Evolutionary conservation across 139 green algal genomes (phyloP), one percentile per base, ranked within the genome.

Genomic region (Pseudopediastrum boryanum): DNA sequence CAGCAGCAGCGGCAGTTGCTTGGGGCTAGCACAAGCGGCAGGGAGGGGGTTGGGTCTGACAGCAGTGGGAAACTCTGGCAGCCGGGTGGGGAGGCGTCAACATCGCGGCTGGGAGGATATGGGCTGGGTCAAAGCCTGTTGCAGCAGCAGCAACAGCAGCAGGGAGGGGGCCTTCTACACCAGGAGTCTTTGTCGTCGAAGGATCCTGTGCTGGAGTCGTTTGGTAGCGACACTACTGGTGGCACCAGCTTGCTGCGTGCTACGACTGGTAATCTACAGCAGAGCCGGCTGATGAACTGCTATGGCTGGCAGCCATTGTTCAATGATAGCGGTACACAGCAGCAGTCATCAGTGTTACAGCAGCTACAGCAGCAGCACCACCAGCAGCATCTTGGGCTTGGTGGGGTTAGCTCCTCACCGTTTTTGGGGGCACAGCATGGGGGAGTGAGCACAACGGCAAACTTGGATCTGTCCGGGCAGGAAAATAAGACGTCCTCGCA

Each of bases 281-380:
- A 38, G 21, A 78, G 70, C 51, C 41, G 70, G 21, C 51, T 78
- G 52, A 68, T 78, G n/a, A 25, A 35, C 36, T 78, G 51, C 12
- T 76, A 76, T 62, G 68, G 48, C 13, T 67, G 27, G 41, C 51
- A 68, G 70, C 70, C 51, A 38, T 52, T 43, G 19, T 42, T 78
- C 38, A 68, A 56, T 78, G 70, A n/a, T 19, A 27, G 25, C 0
- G n/a, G 33, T 52, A 25, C 36, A 7, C 21, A 50, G 46, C 68
- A 76, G 68, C 27, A 64, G n/a, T n/a, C n/a, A n/a, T n/a, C n/a
- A n/a, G n/a, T n/a, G n/a, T n/a, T n/a, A n/a, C n/a, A n/a, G n/a
- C n/a, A n/a, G n/a, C n/a, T n/a, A 19, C 68, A 76, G 46, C 27
- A 56, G 68, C 68, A 51, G 13, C 48, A 64, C 48, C 67, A 62